These are phyloP conservation scores for Suillus occidentalis DNA, from an alignment of 768 basidiomycete species.

Conservation along the genomic window DNA sequence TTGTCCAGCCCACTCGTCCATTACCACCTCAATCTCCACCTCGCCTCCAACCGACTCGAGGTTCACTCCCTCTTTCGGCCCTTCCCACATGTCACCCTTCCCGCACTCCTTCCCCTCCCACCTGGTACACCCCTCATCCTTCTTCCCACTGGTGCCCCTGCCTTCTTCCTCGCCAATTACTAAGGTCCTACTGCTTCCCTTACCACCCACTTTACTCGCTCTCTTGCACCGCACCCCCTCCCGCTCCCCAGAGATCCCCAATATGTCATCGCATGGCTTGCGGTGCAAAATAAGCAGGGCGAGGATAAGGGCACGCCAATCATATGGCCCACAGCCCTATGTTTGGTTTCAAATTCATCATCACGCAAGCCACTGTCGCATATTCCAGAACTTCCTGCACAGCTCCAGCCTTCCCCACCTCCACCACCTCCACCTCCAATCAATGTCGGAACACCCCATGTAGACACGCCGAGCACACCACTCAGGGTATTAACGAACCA, in stretches of 20 bases:
- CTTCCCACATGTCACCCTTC: slow-evolving; percentile 58
- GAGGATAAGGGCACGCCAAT: slow-evolving; percentile 78
- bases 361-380: slow-evolving; percentile 47
- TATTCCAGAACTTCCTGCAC: slow-evolving; percentile 64
- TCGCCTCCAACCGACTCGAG: slow-evolving; percentile 48
- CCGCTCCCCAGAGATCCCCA: slow-evolving; percentile 21
- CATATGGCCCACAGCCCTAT: slow-evolving; percentile 69
- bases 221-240: slow-evolving; percentile 41
- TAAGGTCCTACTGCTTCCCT: slow-evolving; percentile 64
- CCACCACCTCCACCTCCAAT: slow-evolving; percentile 38
- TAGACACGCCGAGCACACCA: slow-evolving; percentile 12
- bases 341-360: slow-evolving; percentile 43
- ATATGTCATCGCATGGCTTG: slow-evolving; percentile 73
- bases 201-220: slow-evolving; percentile 60
- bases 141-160: slow-evolving; percentile 70
- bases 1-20: slow-evolving; percentile 53
- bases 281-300: slow-evolving; percentile 74
- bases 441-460: slow-evolving; percentile 21
- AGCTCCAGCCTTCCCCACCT: slow-evolving; percentile 56
- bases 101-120: slow-evolving; percentile 39
- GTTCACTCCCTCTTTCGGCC: slow-evolving; percentile 62
- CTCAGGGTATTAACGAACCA: slow-evolving; percentile 17
- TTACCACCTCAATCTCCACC: slow-evolving; percentile 58
- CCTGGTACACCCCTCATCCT: slow-evolving; percentile 69
- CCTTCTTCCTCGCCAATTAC: slow-evolving; percentile 72